Percentiles rank a stretch among this genome's conserved stretches.
phyloP scores from a whole-genome alignment of 306 rosid species.

The Castanospermum australe region DNA sequence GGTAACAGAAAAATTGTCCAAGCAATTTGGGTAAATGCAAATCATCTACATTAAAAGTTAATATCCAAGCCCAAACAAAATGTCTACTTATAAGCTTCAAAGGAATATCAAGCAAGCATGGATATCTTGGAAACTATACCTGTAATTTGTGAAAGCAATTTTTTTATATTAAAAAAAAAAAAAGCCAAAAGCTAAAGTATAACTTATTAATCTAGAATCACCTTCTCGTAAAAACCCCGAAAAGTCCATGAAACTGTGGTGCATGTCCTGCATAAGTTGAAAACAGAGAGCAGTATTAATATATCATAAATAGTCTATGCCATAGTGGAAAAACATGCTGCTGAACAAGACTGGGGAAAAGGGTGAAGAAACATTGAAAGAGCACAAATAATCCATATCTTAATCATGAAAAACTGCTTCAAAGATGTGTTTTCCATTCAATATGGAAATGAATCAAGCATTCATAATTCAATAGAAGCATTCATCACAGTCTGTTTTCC shows the following conservation, averaged over 20 bases:
- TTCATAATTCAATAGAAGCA: slow-evolving; percentile 7
- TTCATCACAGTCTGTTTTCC: background rate
- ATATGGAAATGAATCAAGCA: slow-evolving; percentile 22
- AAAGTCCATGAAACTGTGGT: slow-evolving; percentile 98
- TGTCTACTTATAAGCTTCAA: background rate
- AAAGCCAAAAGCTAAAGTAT: background rate
- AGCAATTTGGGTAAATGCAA: background rate
- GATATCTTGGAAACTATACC: background rate
- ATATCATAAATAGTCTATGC: background rate
- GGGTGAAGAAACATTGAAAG: background rate
- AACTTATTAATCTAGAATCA: slow-evolving; percentile 28
- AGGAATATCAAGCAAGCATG: background rate
- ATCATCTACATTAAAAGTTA: background rate
- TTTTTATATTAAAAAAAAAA: too few species aligned
- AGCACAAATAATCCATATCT: background rate
- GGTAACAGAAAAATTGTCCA: slow-evolving; percentile 8
- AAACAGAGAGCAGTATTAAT: slow-evolving; percentile 17
- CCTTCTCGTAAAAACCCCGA: slow-evolving; percentile 98
- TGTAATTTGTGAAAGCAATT: background rate
- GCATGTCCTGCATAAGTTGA: slow-evolving; percentile 76
- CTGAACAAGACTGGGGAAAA: background rate
- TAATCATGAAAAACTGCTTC: background rate
- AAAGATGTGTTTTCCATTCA: background rate
- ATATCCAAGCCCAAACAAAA: slow-evolving; percentile 13
- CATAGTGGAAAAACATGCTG: background rate